Base-by-base conservation (phyloP, 2,329 filamentous ascomycete genomes). In the Periglandula ipomoeae region DNA sequence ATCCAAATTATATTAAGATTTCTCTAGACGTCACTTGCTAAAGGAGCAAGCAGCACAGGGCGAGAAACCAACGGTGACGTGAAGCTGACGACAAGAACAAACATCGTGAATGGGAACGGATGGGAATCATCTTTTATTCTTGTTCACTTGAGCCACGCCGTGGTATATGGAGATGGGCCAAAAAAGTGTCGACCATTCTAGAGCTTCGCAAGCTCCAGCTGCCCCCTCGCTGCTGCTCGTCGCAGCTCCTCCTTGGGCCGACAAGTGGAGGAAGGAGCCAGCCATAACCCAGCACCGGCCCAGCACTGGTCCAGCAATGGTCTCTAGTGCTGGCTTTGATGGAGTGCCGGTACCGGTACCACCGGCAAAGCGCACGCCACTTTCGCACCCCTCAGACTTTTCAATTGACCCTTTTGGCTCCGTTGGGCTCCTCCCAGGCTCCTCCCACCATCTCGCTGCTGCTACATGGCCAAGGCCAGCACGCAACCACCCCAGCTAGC, bases 71-170 rank as follows among this genome's bases (percentile, higher is more conserved):
- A n/a, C n/a, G 34, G 32, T 24, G 44, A 22, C 20, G 34, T 38
- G 38, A 39, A 39, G 22, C 19, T 39, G 23, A 27, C 39, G 38
- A 42, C 30, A 35, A 22, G 27, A 20, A 3, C 5, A 32, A 11
- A 13, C 40, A 35, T 40, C 9, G 32, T 15, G 15, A 47, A 44
- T n/a, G 7, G 39, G 49, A 13, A 51, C 45, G 51, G 49, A 46
- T 30, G 49, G 24, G 38, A 48, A 19, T 43, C 41, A 40, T 48
- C 46, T 53, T 48, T 49, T 52, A 50, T 48, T 43, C 35, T 50
- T 40, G 23, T 26, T 48, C 52, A 52, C 50, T 53, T 49, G 48
- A 26, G 27, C 35, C 51, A 55, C 52, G 50, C 52, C 52, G 51
- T 48, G 44, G 52, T 54, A 38, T n/a, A 46, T 34, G 46, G 46